Base-by-base conservation (phyloP, 1,139 yeast species). In the Entelexis paramagnoliae region DNA sequence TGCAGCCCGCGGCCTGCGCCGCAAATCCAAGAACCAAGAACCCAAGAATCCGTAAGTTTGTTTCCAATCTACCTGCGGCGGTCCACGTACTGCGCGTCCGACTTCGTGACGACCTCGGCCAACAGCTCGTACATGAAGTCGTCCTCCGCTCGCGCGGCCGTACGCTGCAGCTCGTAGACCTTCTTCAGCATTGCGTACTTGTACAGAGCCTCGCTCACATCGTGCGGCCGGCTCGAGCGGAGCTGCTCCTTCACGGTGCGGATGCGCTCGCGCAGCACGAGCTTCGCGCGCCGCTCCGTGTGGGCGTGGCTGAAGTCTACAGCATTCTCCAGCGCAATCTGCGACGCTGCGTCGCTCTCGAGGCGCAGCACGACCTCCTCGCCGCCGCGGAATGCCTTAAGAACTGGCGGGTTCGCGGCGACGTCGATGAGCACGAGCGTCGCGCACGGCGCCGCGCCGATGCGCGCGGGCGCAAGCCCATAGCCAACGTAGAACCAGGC, bases 401-500 rank as follows among this genome's bases (percentile, higher is more conserved):
- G 7, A n/a, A 36, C 13, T 1, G 13, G 14, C 17, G 9, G 13
- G 13, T 19, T 20, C 5, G 24, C 3, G 6, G 28, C 4, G n/a
- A n/a, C n/a, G n/a, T n/a, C n/a, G n/a, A n/a, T n/a, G n/a, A n/a
- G n/a, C n/a, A n/a, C n/a, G n/a, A n/a, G n/a, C n/a, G n/a, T n/a
- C n/a, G n/a, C n/a, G n/a, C n/a, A n/a, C n/a, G n/a, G n/a, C 28
- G 28, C 7, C 28, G 4, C 28, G 28, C 1, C 28, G 9, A 26
- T 26, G 2, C 8, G 19, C 14, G 14, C 28, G 14, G 51, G 49
- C 2, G 28, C 43, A 8, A 44, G 39, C 3, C 52, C 52, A 20
- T 28, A 20, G 33, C 50, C 48, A 10, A 41, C 41, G 34, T 35
- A 34, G 22, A 28, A 24, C 30, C 36, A 35, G n/a, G 55, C 56